phyloP scores from a whole-genome alignment of 305 asterid genomes.

The Fraxinus dipetala region DNA sequence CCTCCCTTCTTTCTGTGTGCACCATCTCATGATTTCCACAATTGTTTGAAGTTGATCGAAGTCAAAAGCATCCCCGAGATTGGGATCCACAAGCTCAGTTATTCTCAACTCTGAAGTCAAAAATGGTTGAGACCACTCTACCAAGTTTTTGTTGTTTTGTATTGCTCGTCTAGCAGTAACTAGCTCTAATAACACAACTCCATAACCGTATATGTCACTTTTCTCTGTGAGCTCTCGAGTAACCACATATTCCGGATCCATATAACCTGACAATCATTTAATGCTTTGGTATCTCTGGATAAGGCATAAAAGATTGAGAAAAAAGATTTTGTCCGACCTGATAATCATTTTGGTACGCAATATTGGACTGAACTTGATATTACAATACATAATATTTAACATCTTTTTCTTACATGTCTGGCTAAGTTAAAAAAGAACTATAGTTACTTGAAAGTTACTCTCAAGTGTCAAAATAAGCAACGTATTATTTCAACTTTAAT shows the following conservation, averaged over 20 bases:
- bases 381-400: not conserved
- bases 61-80: slow-evolving; percentile 59
- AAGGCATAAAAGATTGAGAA: not conserved
- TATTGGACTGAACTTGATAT: not conserved
- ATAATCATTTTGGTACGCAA: not conserved
- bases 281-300: slow-evolving; percentile 6
- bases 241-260: slow-evolving; percentile 85
- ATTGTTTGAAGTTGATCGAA: slow-evolving; percentile 70
- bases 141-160: slow-evolving; percentile 77
- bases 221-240: slow-evolving; percentile 89
- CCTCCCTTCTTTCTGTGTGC: slow-evolving; percentile 76
- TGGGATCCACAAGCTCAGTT: slow-evolving; percentile 68
- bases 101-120: slow-evolving; percentile 51
- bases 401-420: not conserved
- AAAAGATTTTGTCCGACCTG: not conserved
- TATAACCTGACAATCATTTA: slow-evolving; percentile 54
- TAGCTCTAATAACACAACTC: slow-evolving; percentile 73
- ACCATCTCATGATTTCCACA: slow-evolving; percentile 60
- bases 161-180: slow-evolving; percentile 74
- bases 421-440: not conserved
- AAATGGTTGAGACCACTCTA: slow-evolving; percentile 68
- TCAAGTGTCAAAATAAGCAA: not conserved
- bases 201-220: slow-evolving; percentile 88
- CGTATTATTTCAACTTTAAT: not conserved
- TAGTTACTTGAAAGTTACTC: not conserved